A percentile compares a stretch with the other conserved stretches of the same genome.
phyloP scores from a whole-genome alignment of 192 early-diverging fungal species.

The Linnemannia elongata region DNA sequence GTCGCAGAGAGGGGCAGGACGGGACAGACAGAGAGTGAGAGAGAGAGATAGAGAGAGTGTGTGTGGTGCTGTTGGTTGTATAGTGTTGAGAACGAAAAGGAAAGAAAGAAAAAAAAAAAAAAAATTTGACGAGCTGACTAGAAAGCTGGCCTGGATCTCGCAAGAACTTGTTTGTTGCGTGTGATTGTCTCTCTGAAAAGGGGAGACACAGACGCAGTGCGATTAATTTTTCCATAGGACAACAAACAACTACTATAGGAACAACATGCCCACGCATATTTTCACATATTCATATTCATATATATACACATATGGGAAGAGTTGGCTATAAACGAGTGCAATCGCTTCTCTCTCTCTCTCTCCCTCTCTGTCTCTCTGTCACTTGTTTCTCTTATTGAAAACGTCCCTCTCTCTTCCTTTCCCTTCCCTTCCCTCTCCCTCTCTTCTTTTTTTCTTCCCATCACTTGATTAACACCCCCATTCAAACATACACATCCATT shows the following conservation, averaged over 20 bases:
- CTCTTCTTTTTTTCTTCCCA: neutral
- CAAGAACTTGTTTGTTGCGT: conserved; percentile 8
- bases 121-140: neutral
- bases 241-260: neutral
- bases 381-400: too few species aligned
- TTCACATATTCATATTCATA: too few species aligned
- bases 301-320: neutral
- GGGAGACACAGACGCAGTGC: neutral
- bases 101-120: neutral
- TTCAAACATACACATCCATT: neutral
- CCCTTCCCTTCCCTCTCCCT: neutral
- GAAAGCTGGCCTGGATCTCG: neutral
- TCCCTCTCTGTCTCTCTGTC: neutral
- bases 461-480: neutral
- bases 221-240: too few species aligned
- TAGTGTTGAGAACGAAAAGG: too few species aligned
- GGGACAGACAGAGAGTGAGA: neutral
- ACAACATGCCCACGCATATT: neutral
- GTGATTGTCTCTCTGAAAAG: neutral
- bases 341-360: neutral
- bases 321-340: too few species aligned
- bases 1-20: neutral
- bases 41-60: neutral
- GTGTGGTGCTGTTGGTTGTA: neutral
- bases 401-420: neutral